phyloP scores from a whole-genome alignment of 108 stramenopile species.

The Nitzschia sp. region DNA sequence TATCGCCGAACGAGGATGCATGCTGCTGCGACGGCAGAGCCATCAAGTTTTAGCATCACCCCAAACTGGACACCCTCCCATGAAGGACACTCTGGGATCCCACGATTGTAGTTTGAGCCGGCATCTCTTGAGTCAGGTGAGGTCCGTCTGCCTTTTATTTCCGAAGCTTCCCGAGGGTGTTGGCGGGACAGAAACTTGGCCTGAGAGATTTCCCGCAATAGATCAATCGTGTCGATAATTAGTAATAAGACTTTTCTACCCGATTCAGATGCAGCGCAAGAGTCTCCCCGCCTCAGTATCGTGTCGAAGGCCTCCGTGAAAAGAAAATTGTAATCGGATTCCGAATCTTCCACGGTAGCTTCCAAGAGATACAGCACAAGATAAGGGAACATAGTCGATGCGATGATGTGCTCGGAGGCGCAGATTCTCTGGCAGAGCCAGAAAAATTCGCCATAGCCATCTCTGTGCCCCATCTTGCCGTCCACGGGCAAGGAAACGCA shows the following conservation, averaged over 20 bases:
- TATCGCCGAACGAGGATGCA: constrained; percentile 59
- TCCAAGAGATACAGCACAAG: constrained; percentile 57
- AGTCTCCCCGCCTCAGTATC: neutral
- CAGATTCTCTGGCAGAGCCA: constrained; percentile 54
- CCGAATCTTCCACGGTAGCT: neutral
- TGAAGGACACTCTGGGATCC: constrained; percentile 8
- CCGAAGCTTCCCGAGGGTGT: constrained; percentile 20
- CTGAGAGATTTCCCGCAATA: constrained; percentile 49
- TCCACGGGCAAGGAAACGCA: constrained; percentile 32
- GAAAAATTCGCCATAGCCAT: constrained; percentile 45
- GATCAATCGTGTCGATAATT: constrained; percentile 57
- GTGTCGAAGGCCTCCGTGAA: constrained; percentile 14
- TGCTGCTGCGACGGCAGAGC: constrained; percentile 60
- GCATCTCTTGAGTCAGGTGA: constrained; percentile 16
- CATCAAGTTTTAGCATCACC: constrained; percentile 60
- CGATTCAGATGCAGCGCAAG: neutral
- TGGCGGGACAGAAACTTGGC: constrained; percentile 44
- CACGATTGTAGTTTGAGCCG: constrained; percentile 21
- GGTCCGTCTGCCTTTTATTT: constrained; percentile 12
- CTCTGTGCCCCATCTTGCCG: constrained; percentile 15
- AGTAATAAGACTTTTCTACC: constrained; percentile 38
- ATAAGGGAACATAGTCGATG: constrained; percentile 62
- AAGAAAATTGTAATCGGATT: neutral
- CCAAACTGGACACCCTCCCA: constrained; percentile 81
- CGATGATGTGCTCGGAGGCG: constrained; percentile 58